Base-by-base conservation (phyloP, 2,329 filamentous ascomycete species). In the Colletotrichum cereale region DNA sequence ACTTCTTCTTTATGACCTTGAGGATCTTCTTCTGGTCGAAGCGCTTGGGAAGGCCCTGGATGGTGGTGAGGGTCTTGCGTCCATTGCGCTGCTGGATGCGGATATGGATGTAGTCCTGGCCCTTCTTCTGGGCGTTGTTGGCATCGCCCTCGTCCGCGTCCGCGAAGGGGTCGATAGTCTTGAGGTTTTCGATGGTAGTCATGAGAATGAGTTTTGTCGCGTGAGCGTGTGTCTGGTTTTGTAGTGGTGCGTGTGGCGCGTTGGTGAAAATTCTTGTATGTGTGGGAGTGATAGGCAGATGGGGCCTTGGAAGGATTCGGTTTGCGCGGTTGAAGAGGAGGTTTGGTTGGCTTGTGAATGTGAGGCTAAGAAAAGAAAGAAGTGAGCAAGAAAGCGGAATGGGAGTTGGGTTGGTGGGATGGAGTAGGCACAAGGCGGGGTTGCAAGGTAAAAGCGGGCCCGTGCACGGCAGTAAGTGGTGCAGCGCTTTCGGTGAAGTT, bases 1-100 rank as follows among this genome's bases (percentile, higher is more conserved):
- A 74, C 84, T 97, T 96, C 91, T 98, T 98, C 92, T 98, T 98
- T 89, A 98, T 97, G 86, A 97, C 95, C 89, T 98, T 98, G 81
- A 99, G 91, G 83, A 99, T 98, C 88, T 98, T 98, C 92, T 98
- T 98, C 86, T 96, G 95, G 87, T 98, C 96, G 82, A 97, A 98
- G 84, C 98, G 98, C 89, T 96, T 96, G 75, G 96, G 96, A 79
- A 99, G 92, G 85, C 96, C 96, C 90, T 98, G 96, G 81, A 99
- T 95, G 80, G 96, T 99, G 80, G 96, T 99, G 92, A 99, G 90
- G 88, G 96, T 98, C 91, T 99, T 99, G 86, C 96, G 96, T 91
- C 96, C 96, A 73, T 74, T 74, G 67, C 73, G 73, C 67, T 74
- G 73, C 65, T 74, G 73, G 67, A 74, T 74, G 31, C 73, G 73